Evolutionary conservation across 192 early-diverging fungal genomes (phyloP).

Genomic region (Cetraspora pellucida): DNA sequence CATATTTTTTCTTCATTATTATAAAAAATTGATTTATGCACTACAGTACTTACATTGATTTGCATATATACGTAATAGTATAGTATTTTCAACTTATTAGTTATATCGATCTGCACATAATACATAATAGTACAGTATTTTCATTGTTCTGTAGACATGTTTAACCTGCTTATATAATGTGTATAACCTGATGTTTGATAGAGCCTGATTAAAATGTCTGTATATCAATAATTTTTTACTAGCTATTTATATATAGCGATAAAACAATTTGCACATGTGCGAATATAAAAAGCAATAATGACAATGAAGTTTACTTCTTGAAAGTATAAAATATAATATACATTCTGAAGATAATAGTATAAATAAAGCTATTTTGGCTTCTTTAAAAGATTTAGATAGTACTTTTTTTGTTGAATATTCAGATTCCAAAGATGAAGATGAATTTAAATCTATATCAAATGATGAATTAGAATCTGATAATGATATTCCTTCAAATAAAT

Average conservation of each 20-base stretch:
- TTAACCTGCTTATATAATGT: too few species aligned
- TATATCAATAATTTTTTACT: too few species aligned
- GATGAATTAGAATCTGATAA: neutral
- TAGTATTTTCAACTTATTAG: too few species aligned
- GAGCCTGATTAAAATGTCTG: too few species aligned
- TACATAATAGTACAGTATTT: too few species aligned
- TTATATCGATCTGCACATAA: too few species aligned
- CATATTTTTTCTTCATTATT: neutral
- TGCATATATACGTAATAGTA: neutral
- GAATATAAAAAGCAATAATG: neutral
- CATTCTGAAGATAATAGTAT: neutral
- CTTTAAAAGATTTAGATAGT: neutral
- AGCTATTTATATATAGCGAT: too few species aligned
- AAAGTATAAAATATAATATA: neutral
- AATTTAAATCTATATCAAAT: neutral
- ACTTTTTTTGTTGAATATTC: conserved; percentile 8
- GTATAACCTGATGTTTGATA: too few species aligned
- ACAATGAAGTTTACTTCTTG: neutral
- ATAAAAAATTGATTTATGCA: neutral
- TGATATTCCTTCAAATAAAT: neutral
- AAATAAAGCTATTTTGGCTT: conserved; percentile 5
- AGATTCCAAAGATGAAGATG: neutral
- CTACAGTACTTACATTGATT: neutral
- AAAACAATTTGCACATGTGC: too few species aligned
- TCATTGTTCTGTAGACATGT: too few species aligned